Percentiles rank a stretch among this genome's conserved stretches.
Conservation (phyloP, 2,329 filamentous ascomycete species). For the Fusarium domesticum region DNA sequence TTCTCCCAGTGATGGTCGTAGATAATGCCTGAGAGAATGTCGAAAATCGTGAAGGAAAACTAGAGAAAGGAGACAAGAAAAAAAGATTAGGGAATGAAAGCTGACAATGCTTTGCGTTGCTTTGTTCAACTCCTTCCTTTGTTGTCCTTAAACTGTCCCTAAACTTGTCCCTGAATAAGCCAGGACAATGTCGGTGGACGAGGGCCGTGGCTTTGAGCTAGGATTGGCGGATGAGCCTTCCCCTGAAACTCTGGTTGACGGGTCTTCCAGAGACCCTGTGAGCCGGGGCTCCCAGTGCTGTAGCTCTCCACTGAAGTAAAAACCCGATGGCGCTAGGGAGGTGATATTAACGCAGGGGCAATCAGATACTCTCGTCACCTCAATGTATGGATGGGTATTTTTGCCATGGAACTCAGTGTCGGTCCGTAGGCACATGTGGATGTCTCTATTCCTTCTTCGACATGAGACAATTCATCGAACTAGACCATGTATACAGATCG, state of each 20-base stretch:
- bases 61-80: neutral
- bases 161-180: slow-evolving; percentile 25
- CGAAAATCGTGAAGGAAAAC: slow-evolving; percentile 1
- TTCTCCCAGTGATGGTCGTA: slow-evolving; percentile 13
- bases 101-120: neutral
- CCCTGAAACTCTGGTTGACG: slow-evolving; percentile 8
- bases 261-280: slow-evolving; percentile 6
- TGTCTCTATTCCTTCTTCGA: too few species aligned
- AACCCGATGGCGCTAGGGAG: slow-evolving; percentile 2
- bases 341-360: slow-evolving; percentile 2
- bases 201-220: slow-evolving; percentile 15
- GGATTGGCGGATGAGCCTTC: slow-evolving; percentile 21
- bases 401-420: neutral
- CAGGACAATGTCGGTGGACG: slow-evolving; percentile 16
- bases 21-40: neutral
- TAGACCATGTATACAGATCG: too few species aligned
- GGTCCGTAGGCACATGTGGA: neutral
- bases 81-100: neutral
- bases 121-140: neutral
- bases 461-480: too few species aligned
- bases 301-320: too few species aligned
- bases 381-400: too few species aligned
- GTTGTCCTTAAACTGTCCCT: slow-evolving; percentile 8
- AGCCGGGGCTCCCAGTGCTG: slow-evolving; percentile 17
- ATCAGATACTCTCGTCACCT: neutral